Conservation (phyloP, 805 yeast genomes). For the Lipomyces kockii region DNA sequence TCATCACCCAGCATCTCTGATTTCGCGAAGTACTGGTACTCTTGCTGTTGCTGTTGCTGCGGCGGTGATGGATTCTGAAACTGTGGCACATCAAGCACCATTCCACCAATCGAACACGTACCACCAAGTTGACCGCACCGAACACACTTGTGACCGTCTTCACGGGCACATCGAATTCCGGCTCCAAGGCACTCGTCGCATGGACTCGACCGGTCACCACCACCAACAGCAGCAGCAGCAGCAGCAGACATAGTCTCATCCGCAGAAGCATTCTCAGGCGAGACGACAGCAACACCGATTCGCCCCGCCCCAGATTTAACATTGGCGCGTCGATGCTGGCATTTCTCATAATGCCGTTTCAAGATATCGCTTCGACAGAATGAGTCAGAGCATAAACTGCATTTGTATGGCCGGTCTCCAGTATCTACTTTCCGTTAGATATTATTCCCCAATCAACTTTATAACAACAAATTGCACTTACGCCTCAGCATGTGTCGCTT, state of each 20-base stretch:
- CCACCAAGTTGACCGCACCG: not conserved
- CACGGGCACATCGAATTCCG: not conserved
- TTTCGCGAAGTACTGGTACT: not conserved
- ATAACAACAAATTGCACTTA: not conserved
- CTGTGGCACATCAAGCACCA: not conserved
- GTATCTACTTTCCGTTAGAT: constrained; percentile 50
- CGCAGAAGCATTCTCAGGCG: too few relatives aligned
- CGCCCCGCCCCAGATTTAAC: not conserved
- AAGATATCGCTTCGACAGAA: constrained; percentile 68
- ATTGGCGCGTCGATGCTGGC: constrained; percentile 32
- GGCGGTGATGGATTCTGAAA: not conserved
- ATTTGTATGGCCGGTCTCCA: constrained; percentile 82
- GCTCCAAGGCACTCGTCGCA: not conserved
- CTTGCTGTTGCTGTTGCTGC: not conserved
- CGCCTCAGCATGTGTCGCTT: constrained; percentile 79
- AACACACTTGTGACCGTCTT: not conserved
- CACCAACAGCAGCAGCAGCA: too few relatives aligned
- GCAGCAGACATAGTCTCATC: too few relatives aligned
- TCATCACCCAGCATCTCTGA: not conserved
- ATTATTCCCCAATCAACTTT: too few relatives aligned
- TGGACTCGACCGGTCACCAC: not conserved
- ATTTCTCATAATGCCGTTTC: constrained; percentile 60
- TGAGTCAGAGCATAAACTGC: constrained; percentile 69
- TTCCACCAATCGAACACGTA: not conserved
- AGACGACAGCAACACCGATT: not conserved